Percentiles rank a stretch among this genome's conserved stretches.
Evolutionary conservation across 1,284 basidiomycete species (phyloP).

Genomic region (Salmacisia buchloeana): DNA sequence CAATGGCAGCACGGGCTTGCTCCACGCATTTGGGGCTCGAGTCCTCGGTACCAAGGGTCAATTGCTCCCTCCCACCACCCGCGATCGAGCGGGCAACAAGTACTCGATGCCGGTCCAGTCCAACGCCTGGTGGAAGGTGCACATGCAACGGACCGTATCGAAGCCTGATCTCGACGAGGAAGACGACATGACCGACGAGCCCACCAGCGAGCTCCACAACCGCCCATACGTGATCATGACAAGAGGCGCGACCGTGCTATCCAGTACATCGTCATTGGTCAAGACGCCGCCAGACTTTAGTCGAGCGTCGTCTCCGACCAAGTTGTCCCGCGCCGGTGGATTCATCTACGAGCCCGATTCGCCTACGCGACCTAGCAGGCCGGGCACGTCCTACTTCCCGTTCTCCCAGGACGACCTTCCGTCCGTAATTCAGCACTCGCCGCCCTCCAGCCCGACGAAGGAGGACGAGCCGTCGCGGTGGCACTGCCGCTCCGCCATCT

Average conservation of each 20-base stretch:
- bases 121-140: conserved; percentile 6
- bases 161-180: not conserved
- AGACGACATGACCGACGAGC: not conserved
- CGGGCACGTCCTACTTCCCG: conserved; percentile 5
- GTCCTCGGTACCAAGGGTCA: not conserved
- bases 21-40: conserved; percentile 1
- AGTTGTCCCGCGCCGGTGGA: not conserved
- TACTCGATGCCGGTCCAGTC: conserved; percentile 6
- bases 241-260: not conserved
- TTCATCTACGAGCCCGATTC: conserved; percentile 1
- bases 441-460: conserved; percentile 3
- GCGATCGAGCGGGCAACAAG: conserved; percentile 3
- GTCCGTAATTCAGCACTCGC: not conserved
- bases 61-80: not conserved
- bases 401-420: not conserved
- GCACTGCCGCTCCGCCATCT: conserved; percentile 5
- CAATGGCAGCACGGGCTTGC: conserved; percentile 1
- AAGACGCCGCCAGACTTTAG: not conserved
- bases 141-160: not conserved
- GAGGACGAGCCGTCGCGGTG: conserved; percentile 4
- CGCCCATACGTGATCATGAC: not conserved
- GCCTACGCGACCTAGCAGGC: not conserved
- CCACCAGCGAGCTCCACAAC: not conserved
- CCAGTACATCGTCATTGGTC: not conserved
- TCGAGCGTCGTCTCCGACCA: not conserved